Evolutionary conservation across 306 rosid species (phyloP), one percentile per base, ranked within the genome.

Genomic region (Herpetospermum pedunculosum): DNA sequence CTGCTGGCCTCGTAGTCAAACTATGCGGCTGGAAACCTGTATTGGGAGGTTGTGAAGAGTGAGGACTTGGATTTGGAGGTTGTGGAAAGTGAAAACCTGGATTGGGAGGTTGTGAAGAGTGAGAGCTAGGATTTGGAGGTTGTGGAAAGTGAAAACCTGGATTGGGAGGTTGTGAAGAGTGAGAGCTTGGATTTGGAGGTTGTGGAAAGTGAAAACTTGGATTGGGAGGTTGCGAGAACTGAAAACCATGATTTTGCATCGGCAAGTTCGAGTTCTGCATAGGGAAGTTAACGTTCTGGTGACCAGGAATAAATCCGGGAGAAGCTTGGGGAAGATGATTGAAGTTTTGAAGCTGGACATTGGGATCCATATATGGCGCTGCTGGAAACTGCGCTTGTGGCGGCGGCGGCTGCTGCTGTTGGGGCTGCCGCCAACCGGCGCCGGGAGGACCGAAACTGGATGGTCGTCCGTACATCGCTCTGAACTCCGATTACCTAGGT

Each of bases 381-480:
- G 46, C 53, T 15, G 78, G 47, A 73, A 34, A 73, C 25, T 53
- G 83, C 7, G n/a, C 28, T n/a, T 70, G 74, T 19, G 46, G 82
- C 25, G 72, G 87, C 0, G 34, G 82, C 1, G 5, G 30, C 13
- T 70, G 74, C 26, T 16, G 87, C 37, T 58, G 88, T 0, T 30
- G 88, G 0, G 35, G 80, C 53, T 76, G 82, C 50, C 75, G 4
- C 30, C 75, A 8, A 46, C 54, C 55, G 34, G 77, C 80, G 18
- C 80, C 71, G 38, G 70, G 41, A 48, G 70, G 72, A 72, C 71
- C 77, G 76, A 54, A 81, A 5, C 57, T 40, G 15, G 46, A 32
- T 2, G 67, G 83, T 5, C 47, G 80, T 13, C 84, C 81, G 78
- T 79, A 76, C 93, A 90, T 89, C 1, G 84, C 46, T 76, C 75